Percentiles rank a stretch among this genome's conserved stretches.
Evolutionary conservation across 2,329 filamentous ascomycete species (phyloP).

Genomic region (Ophiocordyceps polyrhachis-furcata): DNA sequence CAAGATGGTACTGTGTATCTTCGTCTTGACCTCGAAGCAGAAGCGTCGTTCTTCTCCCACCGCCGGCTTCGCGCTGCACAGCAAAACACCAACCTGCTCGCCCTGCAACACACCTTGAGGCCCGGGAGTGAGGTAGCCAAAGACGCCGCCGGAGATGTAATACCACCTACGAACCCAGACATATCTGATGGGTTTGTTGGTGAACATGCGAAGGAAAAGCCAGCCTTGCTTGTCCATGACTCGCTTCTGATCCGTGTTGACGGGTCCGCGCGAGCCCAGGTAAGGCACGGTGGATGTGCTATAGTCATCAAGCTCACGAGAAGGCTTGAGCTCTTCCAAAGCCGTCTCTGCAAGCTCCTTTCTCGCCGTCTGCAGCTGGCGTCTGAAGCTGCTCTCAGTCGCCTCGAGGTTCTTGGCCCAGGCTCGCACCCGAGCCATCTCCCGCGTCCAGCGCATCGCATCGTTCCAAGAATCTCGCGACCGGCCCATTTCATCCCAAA

Average conservation of each 20-base stretch:
- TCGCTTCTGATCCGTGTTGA: slow-evolving; percentile 38
- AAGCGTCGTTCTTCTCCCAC: slow-evolving; percentile 87
- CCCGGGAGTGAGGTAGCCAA: slow-evolving; percentile 81
- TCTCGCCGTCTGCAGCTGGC: slow-evolving; percentile 61
- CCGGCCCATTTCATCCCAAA: slow-evolving; percentile 71
- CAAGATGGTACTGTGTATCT: slow-evolving; percentile 72
- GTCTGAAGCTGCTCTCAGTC: slow-evolving; percentile 65
- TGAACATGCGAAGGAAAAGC: slow-evolving; percentile 66
- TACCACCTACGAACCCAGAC: slow-evolving; percentile 87
- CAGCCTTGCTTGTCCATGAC: slow-evolving; percentile 78
- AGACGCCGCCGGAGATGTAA: slow-evolving; percentile 87
- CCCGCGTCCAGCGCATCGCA: slow-evolving; percentile 49
- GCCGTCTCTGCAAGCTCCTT: slow-evolving; percentile 68
- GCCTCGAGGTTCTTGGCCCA: slow-evolving; percentile 92
- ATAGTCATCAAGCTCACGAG: slow-evolving; percentile 85
- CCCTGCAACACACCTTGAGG: slow-evolving; percentile 80
- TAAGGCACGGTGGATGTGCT: slow-evolving; percentile 78
- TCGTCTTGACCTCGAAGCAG: slow-evolving; percentile 97
- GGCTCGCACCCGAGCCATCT: slow-evolving; percentile 81
- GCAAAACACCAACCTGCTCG: slow-evolving; percentile 83
- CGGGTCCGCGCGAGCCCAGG: slow-evolving; percentile 51
- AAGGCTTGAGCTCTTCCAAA: slow-evolving; percentile 54
- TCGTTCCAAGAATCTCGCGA: slow-evolving; percentile 46
- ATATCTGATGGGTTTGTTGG: slow-evolving; percentile 79
- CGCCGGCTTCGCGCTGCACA: slow-evolving; percentile 83